Evolutionary conservation across 2,329 filamentous ascomycete species (phyloP).

Genomic region (Lasiodiplodia gonubiensis): DNA sequence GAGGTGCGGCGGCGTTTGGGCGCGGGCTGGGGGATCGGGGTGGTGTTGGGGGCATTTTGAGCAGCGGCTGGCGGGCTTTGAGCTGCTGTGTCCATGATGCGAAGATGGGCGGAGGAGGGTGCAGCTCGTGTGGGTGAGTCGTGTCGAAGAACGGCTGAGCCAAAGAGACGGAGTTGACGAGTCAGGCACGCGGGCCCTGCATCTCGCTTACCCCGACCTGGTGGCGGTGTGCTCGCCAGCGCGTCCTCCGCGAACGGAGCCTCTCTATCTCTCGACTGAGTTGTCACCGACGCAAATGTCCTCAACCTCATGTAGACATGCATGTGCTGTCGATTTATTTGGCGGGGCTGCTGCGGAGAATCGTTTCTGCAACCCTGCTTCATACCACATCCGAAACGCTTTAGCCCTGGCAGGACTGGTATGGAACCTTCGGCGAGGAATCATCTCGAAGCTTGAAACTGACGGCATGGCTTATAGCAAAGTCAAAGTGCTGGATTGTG

Average conservation of each 20-base stretch:
- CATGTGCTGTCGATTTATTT: neutral
- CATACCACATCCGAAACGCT: too few species aligned
- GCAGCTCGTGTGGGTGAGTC: conserved; percentile 20
- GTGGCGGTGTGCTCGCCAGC: conserved; percentile 1
- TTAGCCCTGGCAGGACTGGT: too few species aligned
- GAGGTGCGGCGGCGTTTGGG: conserved; percentile 43
- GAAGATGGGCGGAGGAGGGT: conserved; percentile 19
- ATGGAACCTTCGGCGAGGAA: too few species aligned
- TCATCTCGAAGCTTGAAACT: too few species aligned
- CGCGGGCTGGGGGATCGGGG: conserved; percentile 11
- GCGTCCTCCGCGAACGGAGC: neutral
- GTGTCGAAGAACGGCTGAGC: conserved; percentile 11
- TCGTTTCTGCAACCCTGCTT: neutral
- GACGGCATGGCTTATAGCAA: too few species aligned
- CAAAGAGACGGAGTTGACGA: conserved; percentile 19
- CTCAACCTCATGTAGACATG: neutral
- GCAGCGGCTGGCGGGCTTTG: conserved; percentile 12
- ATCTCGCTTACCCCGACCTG: neutral
- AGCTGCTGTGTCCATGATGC: conserved; percentile 21
- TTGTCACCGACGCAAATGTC: neutral
- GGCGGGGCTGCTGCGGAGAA: neutral
- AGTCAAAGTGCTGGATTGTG: too few species aligned
- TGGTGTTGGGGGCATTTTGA: neutral
- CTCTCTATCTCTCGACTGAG: neutral
- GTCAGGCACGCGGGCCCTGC: neutral